A percentile compares a stretch with the other conserved stretches of the same genome.
phyloP scores from a whole-genome alignment of 768 basidiomycete genomes.

The Tubosaeta sp. region DNA sequence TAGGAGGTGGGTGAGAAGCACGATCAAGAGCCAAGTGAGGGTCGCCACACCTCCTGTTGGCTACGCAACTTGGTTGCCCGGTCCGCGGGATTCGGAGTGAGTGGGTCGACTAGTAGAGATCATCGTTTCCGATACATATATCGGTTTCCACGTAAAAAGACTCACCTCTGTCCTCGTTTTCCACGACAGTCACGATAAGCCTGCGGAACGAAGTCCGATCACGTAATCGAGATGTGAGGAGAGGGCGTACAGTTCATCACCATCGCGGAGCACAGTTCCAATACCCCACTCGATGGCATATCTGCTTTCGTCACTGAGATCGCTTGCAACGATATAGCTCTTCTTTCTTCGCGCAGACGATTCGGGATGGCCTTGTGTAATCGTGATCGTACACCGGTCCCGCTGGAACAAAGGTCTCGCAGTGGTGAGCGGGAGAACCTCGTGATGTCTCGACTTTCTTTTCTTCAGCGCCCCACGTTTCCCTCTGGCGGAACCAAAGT shows the following conservation, averaged over 20 bases:
- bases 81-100: conserved; percentile 68
- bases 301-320: conserved; percentile 88
- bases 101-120: conserved; percentile 54
- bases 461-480: conserved; percentile 41
- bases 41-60: conserved; percentile 77
- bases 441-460: conserved; percentile 60
- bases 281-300: conserved; percentile 99
- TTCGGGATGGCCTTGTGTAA: conserved; percentile 82
- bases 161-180: conserved; percentile 87
- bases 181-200: conserved; percentile 85
- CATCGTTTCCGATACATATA: conserved; percentile 1
- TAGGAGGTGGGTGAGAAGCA: conserved; percentile 28
- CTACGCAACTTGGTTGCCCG: conserved; percentile 74
- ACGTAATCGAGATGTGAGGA: not conserved
- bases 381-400: conserved; percentile 85
- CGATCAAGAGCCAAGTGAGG: conserved; percentile 2
- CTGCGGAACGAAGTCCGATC: conserved; percentile 26
- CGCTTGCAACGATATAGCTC: conserved; percentile 86
- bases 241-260: conserved; percentile 73
- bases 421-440: conserved; percentile 60
- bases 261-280: conserved; percentile 91
- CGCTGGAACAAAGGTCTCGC: conserved; percentile 82
- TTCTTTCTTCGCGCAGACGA: conserved; percentile 54
- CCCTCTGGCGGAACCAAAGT: conserved; percentile 33
- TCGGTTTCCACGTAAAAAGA: not conserved